Percentiles rank a stretch among this genome's conserved stretches.
These are phyloP conservation scores for Colletotrichum tropicale DNA, from an alignment of 2,329 filamentous ascomycete species.

Conservation along the genomic window DNA sequence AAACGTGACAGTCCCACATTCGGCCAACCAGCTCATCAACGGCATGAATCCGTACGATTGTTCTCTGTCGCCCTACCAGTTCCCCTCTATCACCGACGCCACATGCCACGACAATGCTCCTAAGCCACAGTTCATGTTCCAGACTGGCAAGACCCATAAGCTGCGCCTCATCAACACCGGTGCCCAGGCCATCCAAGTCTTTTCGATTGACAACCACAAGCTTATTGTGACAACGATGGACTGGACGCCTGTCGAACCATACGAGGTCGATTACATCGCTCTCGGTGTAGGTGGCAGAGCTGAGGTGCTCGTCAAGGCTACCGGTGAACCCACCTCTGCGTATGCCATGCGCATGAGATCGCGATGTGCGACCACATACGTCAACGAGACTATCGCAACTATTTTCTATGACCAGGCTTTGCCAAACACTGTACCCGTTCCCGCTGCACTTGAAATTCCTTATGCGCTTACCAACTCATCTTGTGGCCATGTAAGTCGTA, in stretches of 20 bases:
- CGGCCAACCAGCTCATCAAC: constrained; percentile 48
- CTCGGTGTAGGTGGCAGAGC: constrained; percentile 4
- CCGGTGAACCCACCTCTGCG: background rate
- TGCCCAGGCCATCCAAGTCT: constrained; percentile 13
- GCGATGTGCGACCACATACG: background rate
- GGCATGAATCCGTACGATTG: constrained; percentile 44
- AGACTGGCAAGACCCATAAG: constrained; percentile 13
- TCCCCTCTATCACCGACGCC: constrained; percentile 55
- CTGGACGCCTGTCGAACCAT: constrained; percentile 11
- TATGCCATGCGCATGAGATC: constrained; percentile 6
- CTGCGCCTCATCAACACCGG: constrained; percentile 17
- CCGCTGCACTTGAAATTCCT: background rate
- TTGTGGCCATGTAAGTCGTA: constrained; percentile 2
- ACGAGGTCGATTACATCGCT: constrained; percentile 6
- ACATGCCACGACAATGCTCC: background rate
- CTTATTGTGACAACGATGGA: constrained; percentile 5
- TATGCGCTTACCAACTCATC: background rate
- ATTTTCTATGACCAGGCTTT: background rate
- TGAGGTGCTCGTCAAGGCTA: constrained; percentile 12
- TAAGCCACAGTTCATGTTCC: background rate
- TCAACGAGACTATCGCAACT: background rate
- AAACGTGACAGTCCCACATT: constrained; percentile 42
- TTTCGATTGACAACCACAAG: constrained; percentile 13
- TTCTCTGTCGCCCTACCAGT: constrained; percentile 55
- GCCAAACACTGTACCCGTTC: background rate